Conservation (phyloP, 2,329 filamentous ascomycete genomes). For the Mariannaea elegans region DNA sequence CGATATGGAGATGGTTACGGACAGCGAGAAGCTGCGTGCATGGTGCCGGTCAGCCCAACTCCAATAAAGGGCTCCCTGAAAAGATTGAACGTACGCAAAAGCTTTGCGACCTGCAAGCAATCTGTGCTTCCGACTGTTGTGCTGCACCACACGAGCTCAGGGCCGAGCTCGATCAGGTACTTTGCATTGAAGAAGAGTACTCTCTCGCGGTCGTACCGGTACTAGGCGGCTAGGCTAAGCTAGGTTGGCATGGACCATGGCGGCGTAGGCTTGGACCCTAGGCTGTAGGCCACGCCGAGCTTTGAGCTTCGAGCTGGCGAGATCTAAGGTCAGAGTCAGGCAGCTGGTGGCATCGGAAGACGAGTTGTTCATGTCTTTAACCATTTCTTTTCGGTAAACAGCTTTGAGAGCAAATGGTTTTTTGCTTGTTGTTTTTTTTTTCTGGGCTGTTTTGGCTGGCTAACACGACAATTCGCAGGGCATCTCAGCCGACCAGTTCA, state of each 20-base stretch:
- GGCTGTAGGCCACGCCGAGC: slow-evolving; percentile 12
- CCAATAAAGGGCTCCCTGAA: slow-evolving; percentile 4
- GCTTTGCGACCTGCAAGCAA: slow-evolving; percentile 25
- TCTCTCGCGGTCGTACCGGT: slow-evolving; percentile 23
- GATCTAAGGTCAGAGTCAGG: slow-evolving; percentile 16
- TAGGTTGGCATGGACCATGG: slow-evolving; percentile 14
- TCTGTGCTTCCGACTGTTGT: slow-evolving; percentile 24
- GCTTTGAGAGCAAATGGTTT: neutral
- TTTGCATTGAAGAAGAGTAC: slow-evolving; percentile 19
- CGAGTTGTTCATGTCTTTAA: neutral
- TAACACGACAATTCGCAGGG: slow-evolving; percentile 16
- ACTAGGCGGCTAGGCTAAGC: slow-evolving; percentile 22
- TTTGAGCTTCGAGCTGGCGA: slow-evolving; percentile 1
- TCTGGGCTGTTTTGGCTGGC: neutral
- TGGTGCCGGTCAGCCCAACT: slow-evolving; percentile 14
- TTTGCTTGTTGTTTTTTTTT: neutral
- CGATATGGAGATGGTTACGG: slow-evolving; percentile 14
- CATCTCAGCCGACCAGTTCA: neutral
- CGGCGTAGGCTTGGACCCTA: neutral
- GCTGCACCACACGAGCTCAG: slow-evolving; percentile 16
- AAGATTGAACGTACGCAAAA: slow-evolving; percentile 20
- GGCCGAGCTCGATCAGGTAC: slow-evolving; percentile 14
- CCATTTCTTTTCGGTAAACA: neutral
- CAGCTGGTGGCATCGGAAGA: neutral
- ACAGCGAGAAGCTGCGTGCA: slow-evolving; percentile 12